Evolutionary conservation across 495 filamentous ascomycete genomes (phyloP).

Genomic region (Aspergillus biplanus): DNA sequence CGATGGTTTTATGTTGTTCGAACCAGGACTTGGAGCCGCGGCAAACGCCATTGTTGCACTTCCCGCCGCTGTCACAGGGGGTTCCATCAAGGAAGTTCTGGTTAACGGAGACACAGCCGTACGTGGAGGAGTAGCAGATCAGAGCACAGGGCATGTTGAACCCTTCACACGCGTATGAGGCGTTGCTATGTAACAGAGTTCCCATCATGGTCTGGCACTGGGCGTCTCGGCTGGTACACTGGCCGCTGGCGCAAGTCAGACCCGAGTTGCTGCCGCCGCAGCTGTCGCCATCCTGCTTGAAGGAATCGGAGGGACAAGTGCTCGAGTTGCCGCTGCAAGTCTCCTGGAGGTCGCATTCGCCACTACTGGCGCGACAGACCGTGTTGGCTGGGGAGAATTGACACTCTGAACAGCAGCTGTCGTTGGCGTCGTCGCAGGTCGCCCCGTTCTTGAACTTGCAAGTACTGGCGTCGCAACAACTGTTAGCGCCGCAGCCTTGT

Average conservation of each 20-base stretch:
- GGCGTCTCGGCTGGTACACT: slow-evolving; percentile 89
- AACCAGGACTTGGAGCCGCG: slow-evolving; percentile 71
- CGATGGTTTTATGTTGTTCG: slow-evolving; percentile 68
- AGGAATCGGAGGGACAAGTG: slow-evolving; percentile 73
- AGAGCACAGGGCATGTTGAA: slow-evolving; percentile 67
- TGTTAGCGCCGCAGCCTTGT: slow-evolving; percentile 69
- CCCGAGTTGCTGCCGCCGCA: slow-evolving; percentile 62
- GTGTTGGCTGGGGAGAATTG: slow-evolving; percentile 67
- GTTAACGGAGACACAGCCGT: slow-evolving; percentile 73
- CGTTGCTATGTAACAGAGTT: slow-evolving; percentile 70
- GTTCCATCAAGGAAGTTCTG: slow-evolving; percentile 97
- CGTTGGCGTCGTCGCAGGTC: slow-evolving; percentile 87
- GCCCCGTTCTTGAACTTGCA: slow-evolving; percentile 81
- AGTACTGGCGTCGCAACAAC: slow-evolving; percentile 83
- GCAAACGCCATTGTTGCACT: slow-evolving; percentile 75
- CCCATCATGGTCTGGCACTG: slow-evolving; percentile 92
- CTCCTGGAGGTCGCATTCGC: slow-evolving; percentile 83
- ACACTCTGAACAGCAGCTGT: slow-evolving; percentile 85
- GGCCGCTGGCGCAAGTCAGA: slow-evolving; percentile 86
- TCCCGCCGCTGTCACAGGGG: slow-evolving; percentile 78
- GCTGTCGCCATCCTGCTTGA: slow-evolving; percentile 66
- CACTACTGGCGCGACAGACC: slow-evolving; percentile 78
- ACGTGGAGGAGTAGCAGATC: slow-evolving; percentile 72
- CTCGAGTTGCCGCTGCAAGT: slow-evolving; percentile 74
- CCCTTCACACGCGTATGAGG: slow-evolving; percentile 78